Evolutionary conservation across 2,329 filamentous ascomycete species (phyloP).

Genomic region (Boeremia lycopersici): DNA sequence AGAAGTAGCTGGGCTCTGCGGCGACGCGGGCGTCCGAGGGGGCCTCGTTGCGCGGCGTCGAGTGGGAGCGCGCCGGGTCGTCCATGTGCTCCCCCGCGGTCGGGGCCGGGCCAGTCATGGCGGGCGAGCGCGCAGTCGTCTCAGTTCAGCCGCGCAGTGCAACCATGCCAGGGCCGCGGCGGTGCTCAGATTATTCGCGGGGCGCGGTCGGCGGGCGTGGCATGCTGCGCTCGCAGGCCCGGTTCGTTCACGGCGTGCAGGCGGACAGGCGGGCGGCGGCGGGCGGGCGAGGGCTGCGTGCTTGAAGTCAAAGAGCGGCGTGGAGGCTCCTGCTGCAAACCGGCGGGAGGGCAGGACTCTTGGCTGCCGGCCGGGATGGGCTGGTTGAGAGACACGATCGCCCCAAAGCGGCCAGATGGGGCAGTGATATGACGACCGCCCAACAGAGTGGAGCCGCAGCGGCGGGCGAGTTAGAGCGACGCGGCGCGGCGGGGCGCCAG

Average conservation of each 20-base stretch:
- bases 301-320: not conserved
- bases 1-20: slow-evolving; percentile 46
- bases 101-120: slow-evolving; percentile 40
- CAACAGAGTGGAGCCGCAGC: slow-evolving; percentile 7
- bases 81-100: slow-evolving; percentile 32
- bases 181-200: slow-evolving; percentile 11
- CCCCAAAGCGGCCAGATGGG: slow-evolving; percentile 13
- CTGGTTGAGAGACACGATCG: slow-evolving; percentile 19
- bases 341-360: slow-evolving; percentile 9
- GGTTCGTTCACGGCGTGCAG: not conserved
- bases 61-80: slow-evolving; percentile 19
- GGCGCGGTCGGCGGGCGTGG: slow-evolving; percentile 23
- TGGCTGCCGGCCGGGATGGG: slow-evolving; percentile 17
- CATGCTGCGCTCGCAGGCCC: slow-evolving; percentile 34
- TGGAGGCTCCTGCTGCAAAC: slow-evolving; percentile 1
- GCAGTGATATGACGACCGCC: slow-evolving; percentile 12
- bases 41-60: slow-evolving; percentile 46
- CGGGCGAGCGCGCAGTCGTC: slow-evolving; percentile 32
- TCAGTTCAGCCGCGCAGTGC: slow-evolving; percentile 37
- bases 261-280: not conserved
- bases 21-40: slow-evolving; percentile 41
- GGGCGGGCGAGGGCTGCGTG: not conserved
- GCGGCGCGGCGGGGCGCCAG: slow-evolving; percentile 10
- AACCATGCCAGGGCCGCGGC: slow-evolving; percentile 37
- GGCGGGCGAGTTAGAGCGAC: slow-evolving; percentile 10